A percentile compares a stretch with the other conserved stretches of the same genome.
Evolutionary conservation across 805 yeast genomes (phyloP).

Genomic region (Pachysolen tannophilus): DNA sequence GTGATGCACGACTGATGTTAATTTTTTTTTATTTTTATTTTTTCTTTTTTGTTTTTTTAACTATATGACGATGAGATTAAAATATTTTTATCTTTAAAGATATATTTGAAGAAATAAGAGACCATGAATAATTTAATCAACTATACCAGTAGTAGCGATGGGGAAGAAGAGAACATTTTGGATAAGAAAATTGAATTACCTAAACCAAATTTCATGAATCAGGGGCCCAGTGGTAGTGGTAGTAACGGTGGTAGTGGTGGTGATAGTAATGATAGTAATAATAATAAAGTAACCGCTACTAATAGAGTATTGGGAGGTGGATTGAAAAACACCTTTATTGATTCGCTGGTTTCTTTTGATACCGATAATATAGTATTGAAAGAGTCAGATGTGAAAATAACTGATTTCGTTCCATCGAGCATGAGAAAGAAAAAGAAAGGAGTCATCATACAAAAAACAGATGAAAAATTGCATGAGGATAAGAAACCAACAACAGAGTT

Average conservation of each 20-base stretch:
- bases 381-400: constrained; percentile 9
- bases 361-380: constrained; percentile 5
- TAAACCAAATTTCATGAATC: not conserved
- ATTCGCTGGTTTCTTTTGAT: constrained; percentile 9
- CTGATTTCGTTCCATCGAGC: constrained; percentile 15
- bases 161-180: not conserved
- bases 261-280: no score
- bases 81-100: no score
- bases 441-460: not conserved
- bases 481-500: constrained; percentile 4
- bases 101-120: no score
- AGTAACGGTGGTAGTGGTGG: no score
- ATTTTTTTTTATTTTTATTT: no score
- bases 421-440: constrained; percentile 2
- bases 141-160: constrained; percentile 3
- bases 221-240: no score
- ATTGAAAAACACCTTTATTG: constrained; percentile 18
- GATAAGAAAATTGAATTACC: not conserved
- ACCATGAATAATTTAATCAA: no score
- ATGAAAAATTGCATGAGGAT: constrained; percentile 4
- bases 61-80: no score
- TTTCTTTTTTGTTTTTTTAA: no score
- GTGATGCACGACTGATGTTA: no score
- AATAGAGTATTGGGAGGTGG: constrained; percentile 14
- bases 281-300: no score